Evolutionary conservation across 2,329 filamentous ascomycete species (phyloP).

Genomic region (Pleochaeta shiraiana): DNA sequence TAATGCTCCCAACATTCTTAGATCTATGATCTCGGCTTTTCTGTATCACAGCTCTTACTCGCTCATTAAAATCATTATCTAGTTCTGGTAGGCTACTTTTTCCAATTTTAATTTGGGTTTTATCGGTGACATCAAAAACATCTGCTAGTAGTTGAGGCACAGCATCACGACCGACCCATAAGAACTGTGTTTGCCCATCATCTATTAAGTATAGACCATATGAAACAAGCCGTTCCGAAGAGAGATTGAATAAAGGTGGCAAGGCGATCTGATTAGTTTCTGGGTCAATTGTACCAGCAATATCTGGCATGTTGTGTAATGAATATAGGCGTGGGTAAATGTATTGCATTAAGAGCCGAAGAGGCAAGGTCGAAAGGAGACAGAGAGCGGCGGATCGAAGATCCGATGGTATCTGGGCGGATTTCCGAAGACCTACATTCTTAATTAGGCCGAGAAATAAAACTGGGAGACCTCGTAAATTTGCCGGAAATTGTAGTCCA

Average conservation of each 20-base stretch:
- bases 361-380: slow-evolving; percentile 76
- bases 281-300: slow-evolving; percentile 64
- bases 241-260: slow-evolving; percentile 66
- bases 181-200: slow-evolving; percentile 90
- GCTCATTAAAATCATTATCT: slow-evolving; percentile 93
- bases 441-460: slow-evolving; percentile 92
- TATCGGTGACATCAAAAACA: slow-evolving; percentile 75
- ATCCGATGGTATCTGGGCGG: slow-evolving; percentile 82
- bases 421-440: slow-evolving; percentile 83
- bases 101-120: slow-evolving; percentile 68
- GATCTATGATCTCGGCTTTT: slow-evolving; percentile 80
- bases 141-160: slow-evolving; percentile 75
- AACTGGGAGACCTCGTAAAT: slow-evolving; percentile 69
- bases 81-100: slow-evolving; percentile 73
- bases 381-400: slow-evolving; percentile 84
- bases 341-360: slow-evolving; percentile 80
- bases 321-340: slow-evolving; percentile 75
- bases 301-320: slow-evolving; percentile 90
- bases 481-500: slow-evolving; percentile 82
- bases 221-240: slow-evolving; percentile 66
- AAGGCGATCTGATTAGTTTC: slow-evolving; percentile 77
- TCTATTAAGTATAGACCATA: slow-evolving; percentile 94
- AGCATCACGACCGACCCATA: slow-evolving; percentile 87
- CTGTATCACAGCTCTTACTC: slow-evolving; percentile 69
- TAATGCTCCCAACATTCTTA: slow-evolving; percentile 78